Base-by-base conservation (phyloP, 441 rosid species). In the Pelargonium citronellum region DNA sequence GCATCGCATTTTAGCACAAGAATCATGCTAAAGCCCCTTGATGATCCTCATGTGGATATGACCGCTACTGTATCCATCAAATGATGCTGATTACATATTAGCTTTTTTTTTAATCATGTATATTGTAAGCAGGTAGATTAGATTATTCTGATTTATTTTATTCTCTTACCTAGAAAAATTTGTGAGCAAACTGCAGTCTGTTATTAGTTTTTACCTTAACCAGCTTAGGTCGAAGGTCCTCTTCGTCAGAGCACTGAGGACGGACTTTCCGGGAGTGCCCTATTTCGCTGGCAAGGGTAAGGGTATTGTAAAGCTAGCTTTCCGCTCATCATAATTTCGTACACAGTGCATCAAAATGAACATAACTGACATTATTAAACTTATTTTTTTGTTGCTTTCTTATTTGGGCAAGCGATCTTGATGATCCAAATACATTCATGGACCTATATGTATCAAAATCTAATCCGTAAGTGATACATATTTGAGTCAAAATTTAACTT, bases 41-140 rank as follows among this genome's bases (percentile, higher is more conserved):
- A 94, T 75, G 98, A 94, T 44, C 95, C 98, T 72, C 91, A 89
- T 39, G 97, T 91, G 6, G 96, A 94, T 83, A 76, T 94, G 83
- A 80, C 86, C 78, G 97, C 97, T 60, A 88, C 96, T 51, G 97
- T 91, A 92, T 85, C 86, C 87, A 39, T 77, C 44, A 15, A 15
- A 11, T 5, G 4, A 49, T 49, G 57, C 15, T 49, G 57, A 30
- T 49, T 49, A 11, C 57, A 49, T n/a, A 13, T 3, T 51, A 16
- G 37, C 37, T 30, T 22, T 22, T 49, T 49, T 49, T 11, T 49
- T 15, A 11, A 49, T 27, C 34, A 3, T 27, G 2, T 27, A 49
- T 49, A 5, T 0, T 5, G 6, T 15, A 7, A 51, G 57, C 19
- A 51, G 57, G 3, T n/a, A 51, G 5, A 51, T 51, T 49, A 13